Base-by-base conservation (phyloP, 345 rosid genomes). In the Pugionium dolabratum region DNA sequence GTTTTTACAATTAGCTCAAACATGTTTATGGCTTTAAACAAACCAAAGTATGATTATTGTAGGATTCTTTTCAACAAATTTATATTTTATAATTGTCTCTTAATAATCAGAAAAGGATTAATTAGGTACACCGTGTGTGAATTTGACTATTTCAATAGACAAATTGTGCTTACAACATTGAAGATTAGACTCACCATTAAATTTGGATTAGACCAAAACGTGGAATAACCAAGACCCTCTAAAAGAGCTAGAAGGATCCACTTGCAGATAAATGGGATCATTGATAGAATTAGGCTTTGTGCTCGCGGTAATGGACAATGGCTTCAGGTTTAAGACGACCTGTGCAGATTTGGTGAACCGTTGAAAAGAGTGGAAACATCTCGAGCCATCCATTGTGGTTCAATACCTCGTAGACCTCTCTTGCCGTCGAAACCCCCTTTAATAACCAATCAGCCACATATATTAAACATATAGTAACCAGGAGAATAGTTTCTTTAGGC, bases 341-440 rank as follows among this genome's bases (percentile, higher is more conserved):
- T 0, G 29, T 77, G 72, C 88, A 77, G 64, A 94, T 94, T 69
- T 86, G 81, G 10, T 94, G 92, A 54, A 94, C 97, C 26, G 95
- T 83, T 25, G 86, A 78, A 44, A 94, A 88, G 28, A 94, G 85
- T 7, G 97, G 97, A 75, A 88, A 94, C 76, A 79, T 59, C 75
- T 88, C 87, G 29, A 84, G 76, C 97, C 97, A 90, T 67, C 96
- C 97, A 6, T 84, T 71, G 67, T 88, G 78, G 73, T 81, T 81
- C 47, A 90, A 58, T 48, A 90, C 95, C 70, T 86, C 93, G 30
- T 88, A 83, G 11, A 94, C 89, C 84, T 94, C 96, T 78, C 78
- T 84, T 36, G 97, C 96, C 0, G 99, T 86, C 4, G 88, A 84
- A 37, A 90, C 99, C 0, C 99, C 97, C 99, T 94, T 60, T 27